phyloP scores from a whole-genome alignment of 176 grass and related monocot species.

The Tuctoria greenei region DNA sequence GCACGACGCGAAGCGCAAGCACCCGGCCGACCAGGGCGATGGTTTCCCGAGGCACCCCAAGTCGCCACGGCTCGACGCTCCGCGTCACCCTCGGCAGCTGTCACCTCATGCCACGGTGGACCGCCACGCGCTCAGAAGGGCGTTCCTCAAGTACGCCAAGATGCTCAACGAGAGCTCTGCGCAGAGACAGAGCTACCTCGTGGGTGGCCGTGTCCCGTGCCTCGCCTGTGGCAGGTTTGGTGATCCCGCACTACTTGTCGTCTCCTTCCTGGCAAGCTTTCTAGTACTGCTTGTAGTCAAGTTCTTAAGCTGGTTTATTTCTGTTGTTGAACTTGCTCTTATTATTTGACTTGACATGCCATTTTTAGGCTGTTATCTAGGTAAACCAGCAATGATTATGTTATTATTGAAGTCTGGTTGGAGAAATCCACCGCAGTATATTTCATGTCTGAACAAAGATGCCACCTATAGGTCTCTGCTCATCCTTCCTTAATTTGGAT shows the following conservation, averaged over 20 bases:
- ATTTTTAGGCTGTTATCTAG: not conserved
- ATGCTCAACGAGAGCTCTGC: conserved; percentile 58
- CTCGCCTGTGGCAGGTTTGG: conserved; percentile 91
- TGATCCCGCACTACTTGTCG: conserved; percentile 34
- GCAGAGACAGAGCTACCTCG: conserved; percentile 70
- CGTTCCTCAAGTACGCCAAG: conserved; percentile 85
- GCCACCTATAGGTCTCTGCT: not conserved
- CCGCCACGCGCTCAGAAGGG: conserved; percentile 49
- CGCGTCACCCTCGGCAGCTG: conserved; percentile 18
- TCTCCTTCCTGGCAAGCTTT: conserved; percentile 43
- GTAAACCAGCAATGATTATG: conserved; percentile 9
- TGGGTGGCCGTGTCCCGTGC: conserved; percentile 64
- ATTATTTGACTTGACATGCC: conserved; percentile 26
- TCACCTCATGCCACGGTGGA: conserved; percentile 34
- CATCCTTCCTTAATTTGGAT: not conserved
- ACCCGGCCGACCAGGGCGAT: conserved; percentile 44
- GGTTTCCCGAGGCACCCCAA: conserved; percentile 60
- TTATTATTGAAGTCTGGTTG: conserved; percentile 10
- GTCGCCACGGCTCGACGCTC: conserved; percentile 52
- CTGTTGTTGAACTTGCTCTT: conserved; percentile 37
- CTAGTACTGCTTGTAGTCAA: conserved; percentile 40
- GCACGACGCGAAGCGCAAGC: conserved; percentile 52
- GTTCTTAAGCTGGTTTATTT: conserved; percentile 43
- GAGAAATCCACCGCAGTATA: not conserved
- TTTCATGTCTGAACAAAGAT: not conserved